Conservation (phyloP, 2,329 filamentous ascomycete species). For the Aaosphaeria arxii region DNA sequence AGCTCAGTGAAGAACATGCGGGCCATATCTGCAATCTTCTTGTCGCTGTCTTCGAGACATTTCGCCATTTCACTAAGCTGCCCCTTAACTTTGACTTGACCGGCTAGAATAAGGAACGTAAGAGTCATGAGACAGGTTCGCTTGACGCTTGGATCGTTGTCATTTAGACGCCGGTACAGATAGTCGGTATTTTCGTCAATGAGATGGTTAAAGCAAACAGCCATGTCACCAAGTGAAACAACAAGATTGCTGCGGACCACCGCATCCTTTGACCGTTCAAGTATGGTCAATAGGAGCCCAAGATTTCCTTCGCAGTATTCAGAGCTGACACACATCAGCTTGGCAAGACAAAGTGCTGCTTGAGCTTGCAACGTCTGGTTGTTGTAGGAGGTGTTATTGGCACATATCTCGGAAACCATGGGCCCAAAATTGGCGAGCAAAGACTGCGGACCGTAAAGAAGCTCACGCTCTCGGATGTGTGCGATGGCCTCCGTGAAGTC, state of each 20-base stretch:
- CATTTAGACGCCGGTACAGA: slow-evolving; percentile 87
- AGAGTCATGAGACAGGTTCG: slow-evolving; percentile 97
- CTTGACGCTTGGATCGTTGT: slow-evolving; percentile 85
- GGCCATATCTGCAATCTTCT: slow-evolving; percentile 87
- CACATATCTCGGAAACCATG: slow-evolving; percentile 85
- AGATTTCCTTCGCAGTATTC: slow-evolving; percentile 96
- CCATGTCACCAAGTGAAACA: slow-evolving; percentile 97
- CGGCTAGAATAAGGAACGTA: slow-evolving; percentile 93
- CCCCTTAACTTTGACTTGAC: slow-evolving; percentile 98
- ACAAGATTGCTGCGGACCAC: slow-evolving; percentile 95
- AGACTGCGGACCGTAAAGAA: slow-evolving; percentile 78
- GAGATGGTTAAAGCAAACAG: slow-evolving; percentile 97
- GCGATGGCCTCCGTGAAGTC: slow-evolving; percentile 87
- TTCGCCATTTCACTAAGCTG: slow-evolving; percentile 99
- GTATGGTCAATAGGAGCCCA: slow-evolving; percentile 92
- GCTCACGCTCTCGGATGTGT: slow-evolving; percentile 79
- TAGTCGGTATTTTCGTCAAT: slow-evolving; percentile 99
- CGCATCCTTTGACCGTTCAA: slow-evolving; percentile 88
- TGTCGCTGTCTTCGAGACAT: slow-evolving; percentile 94
- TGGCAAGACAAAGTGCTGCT: slow-evolving; percentile 89
- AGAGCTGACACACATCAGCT: slow-evolving; percentile 96
- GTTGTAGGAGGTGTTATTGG: slow-evolving; percentile 85
- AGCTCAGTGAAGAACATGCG: slow-evolving; percentile 99
- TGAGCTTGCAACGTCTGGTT: slow-evolving; percentile 89
- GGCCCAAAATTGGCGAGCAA: slow-evolving; percentile 89